phyloP scores from a whole-genome alignment of 495 filamentous ascomycete genomes.

The Hypoxylon crocopeplum region DNA sequence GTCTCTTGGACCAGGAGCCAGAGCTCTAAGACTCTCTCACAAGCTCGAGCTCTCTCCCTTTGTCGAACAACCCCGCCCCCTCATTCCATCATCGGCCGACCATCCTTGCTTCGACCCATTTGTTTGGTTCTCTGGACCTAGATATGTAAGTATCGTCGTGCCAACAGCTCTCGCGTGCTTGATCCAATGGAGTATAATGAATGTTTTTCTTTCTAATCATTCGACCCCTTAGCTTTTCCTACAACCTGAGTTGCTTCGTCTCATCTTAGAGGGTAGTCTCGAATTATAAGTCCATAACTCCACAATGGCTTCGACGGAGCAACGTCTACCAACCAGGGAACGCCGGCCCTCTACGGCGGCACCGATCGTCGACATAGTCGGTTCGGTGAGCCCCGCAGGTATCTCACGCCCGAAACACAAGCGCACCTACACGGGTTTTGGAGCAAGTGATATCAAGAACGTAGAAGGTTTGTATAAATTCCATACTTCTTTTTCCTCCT shows the following conservation, averaged over 20 bases:
- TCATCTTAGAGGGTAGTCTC: slow-evolving; percentile 1
- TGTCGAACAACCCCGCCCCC: slow-evolving; percentile 33
- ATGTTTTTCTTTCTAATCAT: slow-evolving; percentile 1
- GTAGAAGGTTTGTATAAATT: slow-evolving; percentile 69
- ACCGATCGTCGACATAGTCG: slow-evolving; percentile 82
- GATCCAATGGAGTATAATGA: slow-evolving; percentile 7
- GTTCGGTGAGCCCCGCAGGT: slow-evolving; percentile 75
- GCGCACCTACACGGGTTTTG: slow-evolving; percentile 91
- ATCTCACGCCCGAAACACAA: slow-evolving; percentile 90
- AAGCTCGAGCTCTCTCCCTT: slow-evolving; percentile 28
- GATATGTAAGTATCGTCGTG: slow-evolving; percentile 21
- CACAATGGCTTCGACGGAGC: slow-evolving; percentile 47
- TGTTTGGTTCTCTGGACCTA: background rate
- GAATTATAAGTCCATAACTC: background rate
- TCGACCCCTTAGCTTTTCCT: slow-evolving; percentile 8
- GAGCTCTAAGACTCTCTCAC: slow-evolving; percentile 15
- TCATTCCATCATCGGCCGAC: slow-evolving; percentile 25
- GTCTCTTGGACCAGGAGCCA: slow-evolving; percentile 22
- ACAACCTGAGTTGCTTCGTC: background rate
- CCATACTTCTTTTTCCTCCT: background rate
- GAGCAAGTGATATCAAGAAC: slow-evolving; percentile 85
- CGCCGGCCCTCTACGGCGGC: slow-evolving; percentile 80
- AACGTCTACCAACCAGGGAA: slow-evolving; percentile 46
- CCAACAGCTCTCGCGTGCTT: slow-evolving; percentile 10
- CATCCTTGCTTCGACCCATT: slow-evolving; percentile 16